phyloP scores from a whole-genome alignment of 306 rosid species.

The Prunus kanzakura region DNA sequence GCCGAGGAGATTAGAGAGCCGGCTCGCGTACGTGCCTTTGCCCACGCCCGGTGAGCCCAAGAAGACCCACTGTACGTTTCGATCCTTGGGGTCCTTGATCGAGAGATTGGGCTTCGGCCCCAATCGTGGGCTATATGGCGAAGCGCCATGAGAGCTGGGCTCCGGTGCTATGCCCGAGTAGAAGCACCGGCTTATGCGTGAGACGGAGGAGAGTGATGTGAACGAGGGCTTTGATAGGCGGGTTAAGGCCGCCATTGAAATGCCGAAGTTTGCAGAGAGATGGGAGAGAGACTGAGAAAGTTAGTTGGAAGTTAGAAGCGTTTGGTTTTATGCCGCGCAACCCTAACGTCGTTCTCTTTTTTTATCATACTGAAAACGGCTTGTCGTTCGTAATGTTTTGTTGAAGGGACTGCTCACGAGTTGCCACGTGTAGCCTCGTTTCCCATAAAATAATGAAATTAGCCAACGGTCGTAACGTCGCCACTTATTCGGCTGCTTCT shows the following conservation, averaged over 20 bases:
- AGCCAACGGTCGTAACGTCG: background rate
- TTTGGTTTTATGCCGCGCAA: background rate
- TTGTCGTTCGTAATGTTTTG: background rate
- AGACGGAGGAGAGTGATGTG: conserved; percentile 22
- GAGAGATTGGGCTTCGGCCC: conserved; percentile 19
- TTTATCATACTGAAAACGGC: background rate
- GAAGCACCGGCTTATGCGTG: conserved; percentile 29
- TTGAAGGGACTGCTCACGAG: background rate
- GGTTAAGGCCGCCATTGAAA: conserved; percentile 69
- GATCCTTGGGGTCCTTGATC: conserved; percentile 43
- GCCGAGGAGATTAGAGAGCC: conserved; percentile 71
- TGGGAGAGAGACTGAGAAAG: background rate
- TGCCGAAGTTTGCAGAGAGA: background rate
- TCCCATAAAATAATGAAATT: background rate
- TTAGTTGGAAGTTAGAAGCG: background rate
- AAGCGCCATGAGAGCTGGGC: conserved; percentile 23
- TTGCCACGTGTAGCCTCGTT: conserved; percentile 5
- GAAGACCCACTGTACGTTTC: conserved; percentile 82
- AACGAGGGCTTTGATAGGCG: conserved; percentile 48
- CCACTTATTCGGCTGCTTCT: background rate
- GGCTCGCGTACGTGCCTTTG: conserved; percentile 88
- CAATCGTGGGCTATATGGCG: conserved; percentile 28
- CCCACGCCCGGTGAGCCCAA: conserved; percentile 95
- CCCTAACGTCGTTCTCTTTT: conserved; percentile 1
- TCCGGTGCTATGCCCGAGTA: conserved; percentile 40